Evolutionary conservation across 768 basidiomycete species (phyloP).

Genomic region (Rhodosporidiobolus sp.): DNA sequence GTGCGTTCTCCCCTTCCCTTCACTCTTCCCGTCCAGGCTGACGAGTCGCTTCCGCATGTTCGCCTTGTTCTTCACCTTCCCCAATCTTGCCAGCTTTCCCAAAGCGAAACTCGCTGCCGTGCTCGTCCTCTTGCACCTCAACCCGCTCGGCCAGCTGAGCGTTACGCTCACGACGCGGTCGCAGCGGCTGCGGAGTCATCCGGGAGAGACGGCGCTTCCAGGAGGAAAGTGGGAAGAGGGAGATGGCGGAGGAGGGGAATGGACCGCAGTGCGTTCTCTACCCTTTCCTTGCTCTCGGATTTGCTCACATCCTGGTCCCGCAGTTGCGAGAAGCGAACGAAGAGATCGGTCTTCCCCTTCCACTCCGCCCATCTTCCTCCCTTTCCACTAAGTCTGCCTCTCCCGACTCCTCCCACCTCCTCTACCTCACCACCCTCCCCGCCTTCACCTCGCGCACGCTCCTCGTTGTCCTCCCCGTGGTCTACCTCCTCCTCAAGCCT

Average conservation of each 20-base stretch:
- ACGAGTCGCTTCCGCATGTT: no score
- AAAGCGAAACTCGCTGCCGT: conserved; percentile 36
- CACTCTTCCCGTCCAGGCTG: background rate
- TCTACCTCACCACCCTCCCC: conserved; percentile 39
- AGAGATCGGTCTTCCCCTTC: conserved; percentile 33
- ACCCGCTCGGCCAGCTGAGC: conserved; percentile 11
- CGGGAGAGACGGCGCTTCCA: conserved; percentile 42
- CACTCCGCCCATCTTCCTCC: background rate
- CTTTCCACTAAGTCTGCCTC: background rate
- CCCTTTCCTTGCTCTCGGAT: background rate
- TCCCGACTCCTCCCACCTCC: background rate
- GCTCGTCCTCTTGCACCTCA: conserved; percentile 39
- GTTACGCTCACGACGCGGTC: conserved; percentile 42
- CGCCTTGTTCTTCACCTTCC: background rate
- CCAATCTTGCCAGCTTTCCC: background rate
- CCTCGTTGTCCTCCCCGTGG: conserved; percentile 41
- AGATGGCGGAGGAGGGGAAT: conserved; percentile 19
- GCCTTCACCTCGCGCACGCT: conserved; percentile 41
- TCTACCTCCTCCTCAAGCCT: conserved; percentile 26
- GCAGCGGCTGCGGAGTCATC: conserved; percentile 31
- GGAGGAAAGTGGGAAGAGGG: conserved; percentile 37
- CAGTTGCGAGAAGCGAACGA: conserved; percentile 43
- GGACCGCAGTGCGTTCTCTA: conserved; percentile 31
- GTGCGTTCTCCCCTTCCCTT: background rate
- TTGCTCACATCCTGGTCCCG: no score